A percentile compares a stretch with the other conserved stretches of the same genome.
Conservation (phyloP, 345 rosid species). For the Cardamine resedifolia region DNA sequence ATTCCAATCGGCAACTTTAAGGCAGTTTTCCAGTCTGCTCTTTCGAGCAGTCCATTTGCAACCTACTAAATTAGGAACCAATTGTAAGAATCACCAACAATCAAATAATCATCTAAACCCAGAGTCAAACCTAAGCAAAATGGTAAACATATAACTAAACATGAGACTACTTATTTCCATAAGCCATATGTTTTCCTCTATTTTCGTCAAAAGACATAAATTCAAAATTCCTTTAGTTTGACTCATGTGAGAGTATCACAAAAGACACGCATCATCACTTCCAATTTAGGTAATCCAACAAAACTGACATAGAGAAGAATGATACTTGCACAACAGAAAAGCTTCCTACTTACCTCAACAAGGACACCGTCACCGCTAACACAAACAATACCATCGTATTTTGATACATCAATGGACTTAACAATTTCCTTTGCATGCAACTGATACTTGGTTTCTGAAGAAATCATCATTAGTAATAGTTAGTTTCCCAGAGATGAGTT, state of each 20-base stretch:
- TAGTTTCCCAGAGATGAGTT: neutral
- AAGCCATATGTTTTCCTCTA: neutral
- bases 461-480: conserved; percentile 12
- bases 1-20: conserved; percentile 77
- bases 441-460: conserved; percentile 65
- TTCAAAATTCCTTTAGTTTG: neutral
- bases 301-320: conserved; percentile 1
- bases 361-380: conserved; percentile 95
- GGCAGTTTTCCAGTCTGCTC: conserved; percentile 84
- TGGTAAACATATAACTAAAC: neutral
- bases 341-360: conserved; percentile 67
- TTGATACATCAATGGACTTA: conserved; percentile 52
- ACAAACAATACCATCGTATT: conserved; percentile 86
- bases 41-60: conserved; percentile 90
- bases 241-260: conserved; percentile 8
- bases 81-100: conserved; percentile 20
- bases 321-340: conserved; percentile 15
- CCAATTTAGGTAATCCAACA: neutral
- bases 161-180: conserved; percentile 16
- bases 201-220: neutral
- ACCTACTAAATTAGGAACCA: conserved; percentile 69
- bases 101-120: neutral
- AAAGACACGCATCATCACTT: conserved; percentile 15
- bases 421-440: conserved; percentile 84
- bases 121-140: neutral